Evolutionary conservation across 148 eudicot genomes (phyloP), one percentile per base, ranked within the genome.

Genomic region (Talinum fruticosum): DNA sequence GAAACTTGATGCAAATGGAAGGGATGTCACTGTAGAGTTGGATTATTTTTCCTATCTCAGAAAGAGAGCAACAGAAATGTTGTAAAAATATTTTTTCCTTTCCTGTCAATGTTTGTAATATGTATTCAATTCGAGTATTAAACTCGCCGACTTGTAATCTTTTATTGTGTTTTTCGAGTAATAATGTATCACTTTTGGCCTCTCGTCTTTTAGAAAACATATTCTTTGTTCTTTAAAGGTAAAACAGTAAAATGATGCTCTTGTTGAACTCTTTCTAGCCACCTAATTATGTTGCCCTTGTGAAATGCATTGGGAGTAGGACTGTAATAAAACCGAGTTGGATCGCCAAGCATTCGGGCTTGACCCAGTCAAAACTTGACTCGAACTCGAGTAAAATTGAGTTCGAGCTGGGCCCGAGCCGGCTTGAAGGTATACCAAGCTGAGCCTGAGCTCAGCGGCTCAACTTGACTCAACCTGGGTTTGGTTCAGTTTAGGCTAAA

Each of bases 1-100:
- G 32, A 47, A 64, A 54, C 66, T 24, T 47, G 15, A 64, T 28
- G 51, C 26, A n/a, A 2, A 57, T 57, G 79, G 88, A 82, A 80
- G 81, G 79, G 66, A 79, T 44, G 49, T 85, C 64, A 75, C 38
- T 86, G 84, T 86, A 81, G 83, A 83, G 83, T 83, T 57, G 69
- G 64, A 85, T 82, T 45, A 81, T 32, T 76, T 90, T 85, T 57
- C 79, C 70, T 77, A 71, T 78, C 67, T 66, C 51, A 71, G 41
- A 85, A 37, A 66, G 69, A 76, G 82, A 80, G 71, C 66, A 78
- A 78, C 66, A 65, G 66, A 54, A 41, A 61, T 74, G 82, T 71
- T 78, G 82, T 72, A 75, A 70, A 78, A 49, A 73, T 47, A 12
- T 45, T 33, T 67, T 74, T 74, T 16, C 30, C 29, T 64, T 79